phyloP scores from a whole-genome alignment of 345 rosid genomes.

The Orychophragmus violaceus region DNA sequence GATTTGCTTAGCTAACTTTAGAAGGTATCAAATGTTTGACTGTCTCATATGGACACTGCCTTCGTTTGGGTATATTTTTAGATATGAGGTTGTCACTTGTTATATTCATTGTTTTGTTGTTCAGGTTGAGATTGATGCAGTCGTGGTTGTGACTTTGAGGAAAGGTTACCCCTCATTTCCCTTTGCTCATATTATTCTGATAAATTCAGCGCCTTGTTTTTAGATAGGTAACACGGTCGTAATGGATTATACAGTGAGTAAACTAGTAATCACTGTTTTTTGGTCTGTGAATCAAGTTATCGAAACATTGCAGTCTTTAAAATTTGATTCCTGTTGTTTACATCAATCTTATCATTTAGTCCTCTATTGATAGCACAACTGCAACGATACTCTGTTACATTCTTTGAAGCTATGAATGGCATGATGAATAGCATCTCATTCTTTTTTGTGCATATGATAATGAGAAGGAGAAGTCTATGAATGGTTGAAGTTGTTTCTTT shows the following conservation, averaged over 20 bases:
- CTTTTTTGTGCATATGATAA: too few species aligned
- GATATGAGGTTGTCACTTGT: slow-evolving; percentile 1
- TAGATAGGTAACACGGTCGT: background rate
- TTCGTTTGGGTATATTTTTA: too few species aligned
- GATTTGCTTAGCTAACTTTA: too few species aligned
- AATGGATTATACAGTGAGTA: background rate
- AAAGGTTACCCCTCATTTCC: slow-evolving; percentile 49
- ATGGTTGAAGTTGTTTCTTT: background rate
- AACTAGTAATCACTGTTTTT: background rate
- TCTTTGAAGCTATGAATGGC: too few species aligned
- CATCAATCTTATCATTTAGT: background rate
- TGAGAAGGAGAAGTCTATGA: slow-evolving; percentile 7
- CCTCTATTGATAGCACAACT: too few species aligned
- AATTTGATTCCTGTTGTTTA: slow-evolving; percentile 2
- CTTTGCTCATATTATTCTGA: background rate
- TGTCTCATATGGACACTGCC: background rate
- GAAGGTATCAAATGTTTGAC: too few species aligned
- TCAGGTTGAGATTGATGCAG: too few species aligned
- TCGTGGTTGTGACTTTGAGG: slow-evolving; percentile 76
- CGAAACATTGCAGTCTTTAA: background rate
- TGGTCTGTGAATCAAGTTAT: background rate
- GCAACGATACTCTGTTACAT: too few species aligned
- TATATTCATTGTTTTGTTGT: too few species aligned
- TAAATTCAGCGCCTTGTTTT: background rate
- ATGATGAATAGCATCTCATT: too few species aligned